Evolutionary conservation across 169 alveolate genomes (phyloP), one percentile per base, ranked within the genome.

Genomic region (Plasmodium cynomolgi): DNA sequence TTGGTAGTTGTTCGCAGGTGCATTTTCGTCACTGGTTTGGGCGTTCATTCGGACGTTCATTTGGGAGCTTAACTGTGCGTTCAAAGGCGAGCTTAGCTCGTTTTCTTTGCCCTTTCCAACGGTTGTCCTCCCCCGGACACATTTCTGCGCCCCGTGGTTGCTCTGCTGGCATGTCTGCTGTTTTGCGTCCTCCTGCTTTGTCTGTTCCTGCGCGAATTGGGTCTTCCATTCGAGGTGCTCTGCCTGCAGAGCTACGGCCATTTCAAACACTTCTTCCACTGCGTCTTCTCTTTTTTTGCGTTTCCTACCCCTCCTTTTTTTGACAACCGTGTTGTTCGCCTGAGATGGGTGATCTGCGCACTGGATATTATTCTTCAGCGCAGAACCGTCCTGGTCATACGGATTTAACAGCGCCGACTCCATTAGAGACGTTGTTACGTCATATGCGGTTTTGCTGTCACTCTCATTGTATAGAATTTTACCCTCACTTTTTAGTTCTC

Each of bases 401-500:
- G 84, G 68, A 54, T 84, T 84, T 84, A 75, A 84, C 1, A 15
- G 20, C 23, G 56, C 75, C 34, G 81, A 31, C 58, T 84, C 50
- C 79, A 73, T 47, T 74, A 84, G 79, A 15, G 68, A 84, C 5
- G 58, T 74, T 50, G 93, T 84, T 74, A 84, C 72, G 37, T 84
- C 93, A 33, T 47, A 50, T 15, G 93, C 93, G 4, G 68, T 75
- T 84, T 84, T 72, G 31, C 58, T 84, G n/a, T 84, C 84, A 74
- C 58, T 62, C 8, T 84, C 85, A 54, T 84, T 84, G 77, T 84
- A 84, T 74, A 84, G n/a, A 74, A 84, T 84, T 47, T 74, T 84
- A 37, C 93, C 93, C 33, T 84, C 93, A 74, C 58, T 84, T 62
- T 74, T 74, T 29, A 84, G 50, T 34, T 84, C 93, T 50, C 62